These are phyloP conservation scores for Aplosporella prunicola DNA, from an alignment of 2,329 filamentous ascomycete genomes.

Conservation along the genomic window DNA sequence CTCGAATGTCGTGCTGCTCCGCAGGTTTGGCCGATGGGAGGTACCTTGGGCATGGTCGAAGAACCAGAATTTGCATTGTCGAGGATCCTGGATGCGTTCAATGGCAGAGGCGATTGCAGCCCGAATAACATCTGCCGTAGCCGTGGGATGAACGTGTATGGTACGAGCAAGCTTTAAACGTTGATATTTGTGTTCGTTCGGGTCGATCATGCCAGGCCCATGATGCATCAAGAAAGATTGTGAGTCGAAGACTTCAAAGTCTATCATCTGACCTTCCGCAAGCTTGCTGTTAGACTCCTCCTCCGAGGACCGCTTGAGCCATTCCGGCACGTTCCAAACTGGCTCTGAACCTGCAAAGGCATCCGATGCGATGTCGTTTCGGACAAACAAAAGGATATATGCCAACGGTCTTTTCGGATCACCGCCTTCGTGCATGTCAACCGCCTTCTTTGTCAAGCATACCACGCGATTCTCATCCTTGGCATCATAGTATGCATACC, in stretches of 20 bases:
- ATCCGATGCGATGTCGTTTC: conserved; percentile 35
- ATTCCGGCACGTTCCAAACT: conserved; percentile 37
- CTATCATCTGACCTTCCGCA: conserved; percentile 13
- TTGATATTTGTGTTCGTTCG: conserved; percentile 23
- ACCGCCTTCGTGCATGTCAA: conserved; percentile 41
- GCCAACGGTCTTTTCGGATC: conserved; percentile 32
- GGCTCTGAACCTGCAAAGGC: conserved; percentile 35
- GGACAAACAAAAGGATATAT: conserved; percentile 49
- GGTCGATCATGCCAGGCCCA: conserved; percentile 28
- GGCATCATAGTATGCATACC: conserved; percentile 51
- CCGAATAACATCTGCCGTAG: too few species aligned
- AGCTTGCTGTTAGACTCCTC: too few species aligned
- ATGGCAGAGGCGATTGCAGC: too few species aligned
- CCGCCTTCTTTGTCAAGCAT: conserved; percentile 47
- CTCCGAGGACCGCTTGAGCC: conserved; percentile 19
- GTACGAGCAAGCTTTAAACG: too few species aligned
- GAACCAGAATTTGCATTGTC: conserved; percentile 34
- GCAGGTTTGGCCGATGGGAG: conserved; percentile 20
- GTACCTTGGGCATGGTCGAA: conserved; percentile 24
- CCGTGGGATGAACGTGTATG: too few species aligned
- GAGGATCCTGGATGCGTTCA: conserved; percentile 26
- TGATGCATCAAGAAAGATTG: conserved; percentile 24
- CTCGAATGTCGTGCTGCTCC: conserved; percentile 24
- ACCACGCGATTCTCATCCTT: conserved; percentile 45
- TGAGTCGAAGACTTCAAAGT: conserved; percentile 27